Evolutionary conservation across 1,284 basidiomycete species (phyloP).

Genomic region (Tilletiopsis washingtonensis): DNA sequence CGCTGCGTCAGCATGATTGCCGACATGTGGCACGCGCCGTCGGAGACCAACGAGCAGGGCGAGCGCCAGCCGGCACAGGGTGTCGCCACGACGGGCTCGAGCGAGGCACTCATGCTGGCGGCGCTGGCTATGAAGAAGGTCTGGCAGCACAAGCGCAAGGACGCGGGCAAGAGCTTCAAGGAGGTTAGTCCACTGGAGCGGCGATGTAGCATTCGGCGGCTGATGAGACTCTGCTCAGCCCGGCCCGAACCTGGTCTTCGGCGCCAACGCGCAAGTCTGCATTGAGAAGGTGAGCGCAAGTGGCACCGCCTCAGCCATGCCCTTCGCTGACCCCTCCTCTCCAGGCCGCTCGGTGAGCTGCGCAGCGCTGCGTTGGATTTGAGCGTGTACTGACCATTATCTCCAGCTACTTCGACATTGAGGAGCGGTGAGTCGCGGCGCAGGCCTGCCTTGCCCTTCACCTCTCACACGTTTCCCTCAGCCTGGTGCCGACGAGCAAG

Average conservation of each 20-base stretch:
- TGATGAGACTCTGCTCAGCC: too few relatives aligned
- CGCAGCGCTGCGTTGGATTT: too few relatives aligned
- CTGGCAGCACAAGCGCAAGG: constrained; percentile 84
- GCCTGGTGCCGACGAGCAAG: constrained; percentile 35
- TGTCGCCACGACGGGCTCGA: constrained; percentile 88
- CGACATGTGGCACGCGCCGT: constrained; percentile 75
- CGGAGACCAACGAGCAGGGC: constrained; percentile 18
- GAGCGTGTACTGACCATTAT: too few relatives aligned
- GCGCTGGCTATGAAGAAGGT: constrained; percentile 89
- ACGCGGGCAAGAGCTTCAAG: constrained; percentile 55
- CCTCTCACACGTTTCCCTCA: too few relatives aligned
- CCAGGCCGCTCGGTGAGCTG: too few relatives aligned
- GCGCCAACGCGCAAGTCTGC: constrained; percentile 65
- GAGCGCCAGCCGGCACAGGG: constrained; percentile 34
- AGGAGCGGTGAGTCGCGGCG: too few relatives aligned
- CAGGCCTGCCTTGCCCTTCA: too few relatives aligned
- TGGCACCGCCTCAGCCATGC: too few relatives aligned
- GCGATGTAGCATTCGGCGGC: too few relatives aligned
- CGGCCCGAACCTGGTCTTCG: constrained; percentile 67
- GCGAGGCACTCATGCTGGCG: constrained; percentile 79
- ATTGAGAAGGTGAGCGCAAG: constrained; percentile 54
- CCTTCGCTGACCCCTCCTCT: too few relatives aligned
- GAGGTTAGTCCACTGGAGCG: too few relatives aligned
- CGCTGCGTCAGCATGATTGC: constrained; percentile 69
- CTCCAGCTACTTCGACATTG: constrained; percentile 83